These are phyloP conservation scores for Tuber umbilicatum DNA, from an alignment of 495 filamentous ascomycete species.

Conservation along the genomic window DNA sequence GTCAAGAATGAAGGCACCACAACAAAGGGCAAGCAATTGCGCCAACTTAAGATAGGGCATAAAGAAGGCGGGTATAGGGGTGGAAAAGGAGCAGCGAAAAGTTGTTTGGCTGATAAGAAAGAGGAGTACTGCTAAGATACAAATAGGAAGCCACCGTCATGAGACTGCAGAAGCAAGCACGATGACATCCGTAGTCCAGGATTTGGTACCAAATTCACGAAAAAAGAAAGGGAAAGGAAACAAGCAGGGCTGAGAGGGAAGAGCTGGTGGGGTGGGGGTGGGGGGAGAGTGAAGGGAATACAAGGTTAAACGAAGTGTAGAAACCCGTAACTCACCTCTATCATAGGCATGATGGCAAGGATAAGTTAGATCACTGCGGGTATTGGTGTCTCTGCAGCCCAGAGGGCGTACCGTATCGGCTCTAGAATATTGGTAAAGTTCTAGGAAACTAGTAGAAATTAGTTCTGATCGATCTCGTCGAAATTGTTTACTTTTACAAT, in stretches of 20 bases:
- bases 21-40: neutral
- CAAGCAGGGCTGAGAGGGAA: neutral
- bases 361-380: neutral
- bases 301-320: neutral
- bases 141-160: neutral
- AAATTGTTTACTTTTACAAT: neutral
- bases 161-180: constrained; percentile 22
- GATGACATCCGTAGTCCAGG: constrained; percentile 22
- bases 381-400: neutral
- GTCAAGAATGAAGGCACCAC: neutral
- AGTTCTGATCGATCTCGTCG: neutral
- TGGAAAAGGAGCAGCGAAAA: constrained; percentile 18
- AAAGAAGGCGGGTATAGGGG: neutral
- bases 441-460: neutral
- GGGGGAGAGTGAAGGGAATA: neutral
- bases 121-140: constrained; percentile 13
- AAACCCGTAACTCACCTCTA: constrained; percentile 21
- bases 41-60: neutral
- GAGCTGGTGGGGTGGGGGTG: neutral
- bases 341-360: constrained; percentile 21
- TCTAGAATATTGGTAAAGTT: neutral
- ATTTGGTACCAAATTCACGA: neutral
- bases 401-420: neutral
- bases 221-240: neutral
- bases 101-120: constrained; percentile 24